phyloP scores from a whole-genome alignment of 495 filamentous ascomycete genomes.

The Lasiosphaeris hirsuta region DNA sequence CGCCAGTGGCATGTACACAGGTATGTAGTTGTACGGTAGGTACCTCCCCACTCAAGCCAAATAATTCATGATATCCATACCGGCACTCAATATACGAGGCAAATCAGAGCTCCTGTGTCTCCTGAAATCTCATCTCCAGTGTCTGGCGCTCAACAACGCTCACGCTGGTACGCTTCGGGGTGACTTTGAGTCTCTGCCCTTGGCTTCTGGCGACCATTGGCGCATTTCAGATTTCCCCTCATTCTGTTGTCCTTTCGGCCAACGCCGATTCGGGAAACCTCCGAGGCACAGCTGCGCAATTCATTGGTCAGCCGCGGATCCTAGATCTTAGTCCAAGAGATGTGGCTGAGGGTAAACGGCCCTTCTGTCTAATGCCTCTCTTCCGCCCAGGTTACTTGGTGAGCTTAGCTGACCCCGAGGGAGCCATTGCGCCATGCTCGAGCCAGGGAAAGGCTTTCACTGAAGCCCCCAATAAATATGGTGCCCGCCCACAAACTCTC shows the following conservation, averaged over 20 bases:
- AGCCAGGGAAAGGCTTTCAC: no score
- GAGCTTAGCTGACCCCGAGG: background rate
- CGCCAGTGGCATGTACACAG: no score
- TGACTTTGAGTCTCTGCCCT: background rate
- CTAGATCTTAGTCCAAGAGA: conserved; percentile 12
- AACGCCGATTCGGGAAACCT: background rate
- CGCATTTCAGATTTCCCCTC: background rate
- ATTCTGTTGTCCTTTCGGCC: background rate
- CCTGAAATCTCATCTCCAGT: no score
- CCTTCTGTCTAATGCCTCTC: conserved; percentile 11
- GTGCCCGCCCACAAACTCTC: no score
- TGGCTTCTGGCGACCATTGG: conserved; percentile 1
- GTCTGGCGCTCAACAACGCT: no score
- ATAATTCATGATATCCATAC: no score
- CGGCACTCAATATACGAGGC: no score
- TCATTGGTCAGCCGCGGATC: conserved; percentile 2
- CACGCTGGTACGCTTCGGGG: background rate
- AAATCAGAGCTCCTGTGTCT: no score
- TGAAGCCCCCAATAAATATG: no score
- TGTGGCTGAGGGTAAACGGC: conserved; percentile 20
- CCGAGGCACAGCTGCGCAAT: background rate
- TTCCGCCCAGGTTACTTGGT: background rate
- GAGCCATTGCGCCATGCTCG: no score
- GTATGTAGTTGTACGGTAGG: no score
- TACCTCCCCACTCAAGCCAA: no score